Evolutionary conservation across 202 grass and related monocot genomes (phyloP).

Genomic region (Zizania palustris): DNA sequence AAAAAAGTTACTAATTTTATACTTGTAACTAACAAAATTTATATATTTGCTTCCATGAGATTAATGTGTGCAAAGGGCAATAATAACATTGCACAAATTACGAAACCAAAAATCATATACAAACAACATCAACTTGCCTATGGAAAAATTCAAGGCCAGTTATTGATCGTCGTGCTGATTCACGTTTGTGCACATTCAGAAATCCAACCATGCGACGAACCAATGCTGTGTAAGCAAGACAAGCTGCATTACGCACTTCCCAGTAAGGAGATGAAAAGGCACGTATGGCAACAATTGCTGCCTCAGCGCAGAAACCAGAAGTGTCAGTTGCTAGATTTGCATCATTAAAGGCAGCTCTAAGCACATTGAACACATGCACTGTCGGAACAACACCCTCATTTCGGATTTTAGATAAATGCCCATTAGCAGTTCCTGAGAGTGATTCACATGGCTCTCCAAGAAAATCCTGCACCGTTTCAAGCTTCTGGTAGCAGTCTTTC

Average conservation of each 20-base stretch:
- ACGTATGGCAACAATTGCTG: constrained; percentile 78
- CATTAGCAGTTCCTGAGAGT: constrained; percentile 48
- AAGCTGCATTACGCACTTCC: constrained; percentile 93
- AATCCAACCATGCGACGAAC: constrained; percentile 93
- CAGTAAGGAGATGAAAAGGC: constrained; percentile 97
- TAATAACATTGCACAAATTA: constrained; percentile 29
- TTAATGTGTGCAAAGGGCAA: constrained; percentile 9
- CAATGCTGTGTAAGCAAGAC: constrained; percentile 81
- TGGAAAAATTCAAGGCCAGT: constrained; percentile 97
- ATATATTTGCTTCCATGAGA: constrained; percentile 16
- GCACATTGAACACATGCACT: constrained; percentile 92
- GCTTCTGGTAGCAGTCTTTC: constrained; percentile 45
- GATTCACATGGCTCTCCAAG: constrained; percentile 33
- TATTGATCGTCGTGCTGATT: constrained; percentile 79
- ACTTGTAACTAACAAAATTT: constrained; percentile 6
- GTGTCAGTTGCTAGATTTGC: constrained; percentile 86
- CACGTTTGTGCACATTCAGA: constrained; percentile 83
- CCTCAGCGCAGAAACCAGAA: constrained; percentile 93
- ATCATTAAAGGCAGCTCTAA: constrained; percentile 92
- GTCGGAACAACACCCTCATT: constrained; percentile 89
- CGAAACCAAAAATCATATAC: constrained; percentile 27
- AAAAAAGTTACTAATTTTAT: constrained; percentile 24
- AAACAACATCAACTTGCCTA: constrained; percentile 60
- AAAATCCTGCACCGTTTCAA: constrained; percentile 38
- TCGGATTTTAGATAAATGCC: constrained; percentile 69